phyloP scores from a whole-genome alignment of 371 early-diverging fungal genomes.

The Chytridium lagenaria region DNA sequence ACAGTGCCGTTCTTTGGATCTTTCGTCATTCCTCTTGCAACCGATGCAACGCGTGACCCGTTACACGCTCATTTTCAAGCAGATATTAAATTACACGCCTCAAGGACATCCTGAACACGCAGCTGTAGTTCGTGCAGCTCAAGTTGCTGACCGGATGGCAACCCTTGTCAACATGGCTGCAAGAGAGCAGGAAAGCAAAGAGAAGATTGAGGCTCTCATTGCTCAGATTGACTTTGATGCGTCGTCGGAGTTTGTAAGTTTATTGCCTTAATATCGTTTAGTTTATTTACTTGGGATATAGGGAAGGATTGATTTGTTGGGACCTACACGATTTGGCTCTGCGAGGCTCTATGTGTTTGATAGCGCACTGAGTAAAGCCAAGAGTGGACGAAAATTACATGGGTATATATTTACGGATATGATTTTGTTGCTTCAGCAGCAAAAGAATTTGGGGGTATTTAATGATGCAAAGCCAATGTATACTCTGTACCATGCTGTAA shows the following conservation, averaged over 20 bases:
- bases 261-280: conserved; percentile 11
- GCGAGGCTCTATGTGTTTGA: conserved; percentile 80
- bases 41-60: conserved; percentile 95
- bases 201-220: conserved; percentile 74
- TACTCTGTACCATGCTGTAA: conserved; percentile 66
- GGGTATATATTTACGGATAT: conserved; percentile 89
- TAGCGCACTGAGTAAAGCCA: conserved; percentile 80
- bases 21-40: conserved; percentile 84
- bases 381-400: conserved; percentile 82
- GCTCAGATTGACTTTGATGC: conserved; percentile 67
- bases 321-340: conserved; percentile 67
- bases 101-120: conserved; percentile 80
- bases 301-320: conserved; percentile 58
- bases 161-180: conserved; percentile 82
- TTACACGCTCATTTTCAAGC: conserved; percentile 87
- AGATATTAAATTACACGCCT: conserved; percentile 86
- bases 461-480: conserved; percentile 48
- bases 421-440: conserved; percentile 68
- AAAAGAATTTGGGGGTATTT: conserved; percentile 43
- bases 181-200: conserved; percentile 72
- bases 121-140: conserved; percentile 70
- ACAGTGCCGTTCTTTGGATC: conserved; percentile 78
- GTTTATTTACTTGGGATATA: conserved; percentile 12
- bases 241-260: conserved; percentile 16
- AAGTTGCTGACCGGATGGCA: conserved; percentile 70